Percentiles rank a stretch among this genome's conserved stretches.
Conservation (phyloP, 1,139 yeast species). For the Nematodospora anomalae region DNA sequence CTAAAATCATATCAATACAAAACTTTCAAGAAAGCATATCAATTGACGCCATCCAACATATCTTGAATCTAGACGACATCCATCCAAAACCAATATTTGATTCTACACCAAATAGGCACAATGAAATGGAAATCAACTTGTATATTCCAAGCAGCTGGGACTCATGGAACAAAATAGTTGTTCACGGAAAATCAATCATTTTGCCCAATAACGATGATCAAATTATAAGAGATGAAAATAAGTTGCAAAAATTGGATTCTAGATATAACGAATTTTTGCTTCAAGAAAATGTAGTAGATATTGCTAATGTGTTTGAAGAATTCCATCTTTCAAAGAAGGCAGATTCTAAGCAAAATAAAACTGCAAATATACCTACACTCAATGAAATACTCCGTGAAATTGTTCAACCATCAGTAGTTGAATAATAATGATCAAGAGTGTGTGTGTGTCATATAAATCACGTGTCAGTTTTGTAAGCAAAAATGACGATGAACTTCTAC, state of each 20-base stretch:
- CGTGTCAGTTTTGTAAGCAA: too few species aligned
- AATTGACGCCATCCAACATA: conserved; percentile 12
- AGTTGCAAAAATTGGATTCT: conserved; percentile 9
- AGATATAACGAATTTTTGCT: conserved; percentile 9
- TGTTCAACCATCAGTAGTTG: conserved; percentile 10
- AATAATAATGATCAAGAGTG: too few species aligned
- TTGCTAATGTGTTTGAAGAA: not conserved
- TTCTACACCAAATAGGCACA: conserved; percentile 1
- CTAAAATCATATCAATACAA: conserved; percentile 8
- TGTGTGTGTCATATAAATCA: too few species aligned
- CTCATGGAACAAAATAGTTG: conserved; percentile 47
- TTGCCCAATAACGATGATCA: conserved; percentile 18
- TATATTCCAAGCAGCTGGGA: conserved; percentile 54
- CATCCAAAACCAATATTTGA: conserved; percentile 14
- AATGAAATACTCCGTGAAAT: conserved; percentile 10
- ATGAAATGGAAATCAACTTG: conserved; percentile 19
- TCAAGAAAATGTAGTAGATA: not conserved
- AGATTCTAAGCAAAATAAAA: not conserved
- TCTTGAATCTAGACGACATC: not conserved
- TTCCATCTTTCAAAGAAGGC: not conserved
- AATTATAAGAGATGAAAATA: conserved; percentile 18
- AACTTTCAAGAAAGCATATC: conserved; percentile 5
- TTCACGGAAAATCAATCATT: conserved; percentile 36
- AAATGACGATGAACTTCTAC: too few species aligned
- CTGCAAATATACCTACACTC: not conserved